These are phyloP conservation scores for Hammondia hammondi DNA, from an alignment of 169 alveolate species.

Conservation along the genomic window DNA sequence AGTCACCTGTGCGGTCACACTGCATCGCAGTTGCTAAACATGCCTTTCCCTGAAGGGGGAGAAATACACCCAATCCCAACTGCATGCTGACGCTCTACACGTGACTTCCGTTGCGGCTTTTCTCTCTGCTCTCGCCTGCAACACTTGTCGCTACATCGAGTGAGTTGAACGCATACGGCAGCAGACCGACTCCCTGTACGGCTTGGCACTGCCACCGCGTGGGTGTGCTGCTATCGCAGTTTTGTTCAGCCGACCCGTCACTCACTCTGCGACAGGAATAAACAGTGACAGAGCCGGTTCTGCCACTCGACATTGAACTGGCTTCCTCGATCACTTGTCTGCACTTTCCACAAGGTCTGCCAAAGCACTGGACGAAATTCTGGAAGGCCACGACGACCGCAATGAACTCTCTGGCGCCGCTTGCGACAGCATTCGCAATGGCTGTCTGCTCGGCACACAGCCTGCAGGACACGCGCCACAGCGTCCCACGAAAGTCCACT, in stretches of 20 bases:
- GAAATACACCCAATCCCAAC: too few relatives aligned
- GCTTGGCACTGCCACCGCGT: not conserved
- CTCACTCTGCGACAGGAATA: not conserved
- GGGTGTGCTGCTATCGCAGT: not conserved
- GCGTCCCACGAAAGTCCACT: not conserved
- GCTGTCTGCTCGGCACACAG: slow-evolving; percentile 35
- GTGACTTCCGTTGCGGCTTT: too few relatives aligned
- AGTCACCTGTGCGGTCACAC: too few relatives aligned
- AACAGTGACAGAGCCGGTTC: not conserved
- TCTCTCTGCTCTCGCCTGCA: too few relatives aligned
- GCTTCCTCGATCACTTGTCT: slow-evolving; percentile 17
- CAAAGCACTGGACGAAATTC: slow-evolving; percentile 18
- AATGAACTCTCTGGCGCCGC: not conserved
- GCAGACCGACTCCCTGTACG: not conserved
- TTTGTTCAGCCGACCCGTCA: not conserved
- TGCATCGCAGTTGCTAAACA: too few relatives aligned
- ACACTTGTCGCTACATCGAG: not conserved
- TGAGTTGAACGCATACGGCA: slow-evolving; percentile 15
- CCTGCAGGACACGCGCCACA: not conserved
- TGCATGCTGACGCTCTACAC: too few relatives aligned
- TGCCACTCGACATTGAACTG: not conserved
- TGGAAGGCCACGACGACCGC: slow-evolving; percentile 7
- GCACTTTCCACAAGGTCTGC: slow-evolving; percentile 22
- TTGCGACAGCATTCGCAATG: not conserved
- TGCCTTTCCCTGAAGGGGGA: too few relatives aligned